Base-by-base conservation (phyloP, 192 early-diverging fungal genomes). In the Gonapodya prolifera region DNA sequence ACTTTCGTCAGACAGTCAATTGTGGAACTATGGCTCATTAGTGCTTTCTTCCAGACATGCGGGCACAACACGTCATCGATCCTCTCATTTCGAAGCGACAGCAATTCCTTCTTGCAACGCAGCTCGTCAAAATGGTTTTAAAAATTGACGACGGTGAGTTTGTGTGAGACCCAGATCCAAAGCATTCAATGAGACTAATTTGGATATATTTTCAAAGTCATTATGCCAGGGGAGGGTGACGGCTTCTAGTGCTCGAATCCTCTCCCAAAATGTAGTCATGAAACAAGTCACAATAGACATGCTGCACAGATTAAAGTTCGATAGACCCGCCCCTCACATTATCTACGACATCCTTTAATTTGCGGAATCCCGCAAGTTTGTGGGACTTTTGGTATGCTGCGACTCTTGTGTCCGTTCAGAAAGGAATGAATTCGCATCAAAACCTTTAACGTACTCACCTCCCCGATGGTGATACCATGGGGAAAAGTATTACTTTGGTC, bases 41-140 rank as follows among this genome's bases (percentile, higher is more conserved):
- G 80, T 73, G 16, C 35, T 35, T 33, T 8, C 30, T 76, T 76
- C 0, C 75, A 91, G 94, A 96, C 85, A 99, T 99, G 98, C 92
- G 92, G 85, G 92, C 94, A 75, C 94, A 98, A 86, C 90, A 93
- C 84, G 98, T 99, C 30, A 98, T 96, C 87, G 98, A 99, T 85
- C 98, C 98, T 35, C 87, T 99, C 80, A 97, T 99, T 77, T 98
- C 96, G 69, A 99, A 99, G 91, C 94, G 97, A 69, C 96, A 97
- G 81, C 98, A 99, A 86, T 96, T 94, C 83, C 82, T 96, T 78
- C 87, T 99, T 75, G 97, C 97, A 18, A 99, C 97, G 32, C 97
- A 99, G 87, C 86, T 99, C 75, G 97, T 99, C 79, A 98, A 98
- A 86, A 97, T 98, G 93, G 95, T 98, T 78, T 90, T 98, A 69